These are phyloP conservation scores for Mortierella sp. DNA, from an alignment of 371 early-diverging fungal species.

Conservation along the genomic window DNA sequence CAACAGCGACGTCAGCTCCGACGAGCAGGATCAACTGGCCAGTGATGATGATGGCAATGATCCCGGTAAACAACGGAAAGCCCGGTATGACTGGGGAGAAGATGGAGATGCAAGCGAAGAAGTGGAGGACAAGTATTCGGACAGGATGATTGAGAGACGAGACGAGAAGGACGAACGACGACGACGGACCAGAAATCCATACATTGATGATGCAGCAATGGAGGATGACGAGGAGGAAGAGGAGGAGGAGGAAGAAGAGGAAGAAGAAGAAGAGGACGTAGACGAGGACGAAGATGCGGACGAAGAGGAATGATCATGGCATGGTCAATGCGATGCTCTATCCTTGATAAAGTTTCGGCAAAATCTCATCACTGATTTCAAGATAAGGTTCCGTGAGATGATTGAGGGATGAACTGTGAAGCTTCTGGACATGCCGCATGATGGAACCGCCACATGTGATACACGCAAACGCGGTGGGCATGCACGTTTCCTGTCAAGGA, in stretches of 20 bases:
- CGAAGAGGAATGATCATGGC: too few species aligned
- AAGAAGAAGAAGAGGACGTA: slow-evolving; percentile 16
- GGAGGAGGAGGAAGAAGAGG: slow-evolving; percentile 27
- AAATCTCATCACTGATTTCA: too few species aligned
- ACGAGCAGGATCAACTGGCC: slow-evolving; percentile 10
- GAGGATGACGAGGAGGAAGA: slow-evolving; percentile 25
- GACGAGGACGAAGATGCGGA: slow-evolving; percentile 5
- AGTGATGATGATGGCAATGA: slow-evolving; percentile 10
- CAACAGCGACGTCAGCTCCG: slow-evolving; percentile 45
- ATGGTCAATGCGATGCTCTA: too few species aligned
- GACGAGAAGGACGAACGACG: slow-evolving; percentile 28
- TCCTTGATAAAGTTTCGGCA: too few species aligned
- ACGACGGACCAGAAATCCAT: slow-evolving; percentile 31
- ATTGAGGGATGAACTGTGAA: too few species aligned
- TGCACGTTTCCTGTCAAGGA: too few species aligned
- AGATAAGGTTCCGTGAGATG: too few species aligned
- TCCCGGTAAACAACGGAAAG: background rate
- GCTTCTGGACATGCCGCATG: too few species aligned
- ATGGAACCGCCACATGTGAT: too few species aligned
- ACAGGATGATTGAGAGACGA: slow-evolving; percentile 18
- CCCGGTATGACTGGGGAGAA: background rate
- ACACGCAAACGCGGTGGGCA: too few species aligned
- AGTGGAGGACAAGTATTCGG: slow-evolving; percentile 26
- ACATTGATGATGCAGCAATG: slow-evolving; percentile 40
- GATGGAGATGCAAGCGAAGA: slow-evolving; percentile 4